Conservation (phyloP, 345 rosid species). For the Eucalyptus grandis region DNA sequence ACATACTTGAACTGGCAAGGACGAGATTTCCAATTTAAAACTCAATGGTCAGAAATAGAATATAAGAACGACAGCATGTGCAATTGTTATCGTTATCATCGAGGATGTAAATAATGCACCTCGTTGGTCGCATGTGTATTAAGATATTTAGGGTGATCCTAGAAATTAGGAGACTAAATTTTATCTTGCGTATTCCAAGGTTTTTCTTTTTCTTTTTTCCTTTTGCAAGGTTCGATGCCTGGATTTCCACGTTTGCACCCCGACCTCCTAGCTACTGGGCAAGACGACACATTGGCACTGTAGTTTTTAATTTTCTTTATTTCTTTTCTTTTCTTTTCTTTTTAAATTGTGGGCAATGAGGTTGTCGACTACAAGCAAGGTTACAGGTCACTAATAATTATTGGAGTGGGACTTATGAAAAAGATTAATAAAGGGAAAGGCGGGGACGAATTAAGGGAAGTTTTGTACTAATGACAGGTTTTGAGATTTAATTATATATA, state of each 20-base stretch:
- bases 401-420: neutral
- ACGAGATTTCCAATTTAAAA: neutral
- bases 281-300: no score
- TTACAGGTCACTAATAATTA: neutral
- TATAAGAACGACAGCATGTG: neutral
- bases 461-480: no score
- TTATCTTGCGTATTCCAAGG: no score
- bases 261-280: no score
- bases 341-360: no score
- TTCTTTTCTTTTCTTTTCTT: no score
- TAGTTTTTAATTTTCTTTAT: no score
- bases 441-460: neutral
- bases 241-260: no score
- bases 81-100: neutral
- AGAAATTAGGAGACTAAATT: neutral
- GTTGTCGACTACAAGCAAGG: neutral
- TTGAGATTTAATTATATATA: no score
- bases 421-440: neutral
- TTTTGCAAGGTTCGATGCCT: no score
- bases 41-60: neutral
- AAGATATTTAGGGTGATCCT: neutral
- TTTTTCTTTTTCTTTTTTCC: no score
- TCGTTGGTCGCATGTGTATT: neutral
- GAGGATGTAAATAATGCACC: neutral
- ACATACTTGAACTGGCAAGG: neutral